Base-by-base conservation (phyloP, 2,329 filamentous ascomycete genomes). In the Aplosporella prunicola region DNA sequence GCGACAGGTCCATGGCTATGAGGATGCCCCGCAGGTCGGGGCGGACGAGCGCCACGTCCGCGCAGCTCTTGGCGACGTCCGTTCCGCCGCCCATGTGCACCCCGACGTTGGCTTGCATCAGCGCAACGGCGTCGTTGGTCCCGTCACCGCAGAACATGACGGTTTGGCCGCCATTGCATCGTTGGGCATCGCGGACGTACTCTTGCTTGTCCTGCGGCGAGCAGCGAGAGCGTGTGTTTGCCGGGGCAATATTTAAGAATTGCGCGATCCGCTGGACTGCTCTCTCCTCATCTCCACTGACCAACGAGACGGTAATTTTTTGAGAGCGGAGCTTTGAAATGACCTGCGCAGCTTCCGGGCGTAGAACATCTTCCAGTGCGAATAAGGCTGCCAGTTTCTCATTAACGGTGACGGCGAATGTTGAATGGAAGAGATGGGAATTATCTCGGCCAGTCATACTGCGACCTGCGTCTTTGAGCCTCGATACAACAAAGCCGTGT, bases 111-210 rank as follows among this genome's bases (percentile, higher is more conserved):
- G 84, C 80, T 51, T 78, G 73, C 0, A 80, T 76, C 2, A 89
- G 67, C 0, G 83, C 83, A 3, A 75, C 67, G 0, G 83, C 80
- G 50, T 89, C 83, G 53, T 89, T 89, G 10, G 80, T 86, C 2
- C 84, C 84, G 47, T 89, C 83, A 22, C 83, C 83, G 34, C 74
- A 71, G 56, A 89, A 88, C 5, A 87, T 56, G 13, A 84, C 71
- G 1, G 69, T 45, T 13, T 9, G 28, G 24, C 14, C 20, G 20
- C 20, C 20, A n/a, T 8, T 15, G 9, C 14, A 9, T 30, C 11
- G 8, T 16, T 9, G 8, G 9, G 10, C 31, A 17, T 20, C 14
- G 14, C 24, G 26, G 35, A 78, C 57, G 49, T 77, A 78, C 2
- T 57, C 51, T 16, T 67, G 62, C 48, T 80, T 80, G 43, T 74